Base-by-base conservation (phyloP, 345 rosid genomes). In the Linum trigynum region DNA sequence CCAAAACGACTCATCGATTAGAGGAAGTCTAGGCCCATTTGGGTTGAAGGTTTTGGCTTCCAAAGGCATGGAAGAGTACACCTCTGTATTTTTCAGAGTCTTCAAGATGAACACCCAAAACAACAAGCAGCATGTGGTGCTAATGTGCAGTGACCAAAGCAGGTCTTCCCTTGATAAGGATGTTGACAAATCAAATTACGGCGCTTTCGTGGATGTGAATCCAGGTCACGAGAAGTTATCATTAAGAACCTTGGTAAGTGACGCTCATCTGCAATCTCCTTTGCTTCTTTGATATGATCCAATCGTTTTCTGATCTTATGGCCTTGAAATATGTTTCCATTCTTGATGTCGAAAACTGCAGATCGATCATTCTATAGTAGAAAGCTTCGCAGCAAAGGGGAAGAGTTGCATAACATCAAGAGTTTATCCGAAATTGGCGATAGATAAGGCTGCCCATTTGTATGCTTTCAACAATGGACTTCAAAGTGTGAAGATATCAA, bases 331-430 rank as follows among this genome's bases (percentile, higher is more conserved):
- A 23, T 61, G 53, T 12, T 41, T 17, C 39, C 32, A 23, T 23
- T 9, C 10, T 51, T 51, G n/a, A 51, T 9, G 3, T 11, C 14
- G 10, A 51, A 42, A 42, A 42, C 10, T 38, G 57, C 76, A 87
- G 92, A 84, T 92, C 64, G 96, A 92, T 72, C 80, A 72, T 50
- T 87, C 95, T 9, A 74, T 89, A 70, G 85, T 85, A 73, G 98
- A 91, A 83, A 89, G 95, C 72, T 87, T 86, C 67, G 95, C 87
- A 11, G 92, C 85, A 12, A 56, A 65, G 60, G 89, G 95, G 43
- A 87, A 75, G 71, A 69, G 65, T 32, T 85, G 91, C 75, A 84
- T 89, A 38, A 80, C 90, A 4, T 76, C 96, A 42, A 83, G 95
- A 65, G 85, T 89, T 60, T 91, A 86, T 73, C 96, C 95, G 32